Evolutionary conservation across 805 yeast species (phyloP).

Genomic region (Starmerella apicola): DNA sequence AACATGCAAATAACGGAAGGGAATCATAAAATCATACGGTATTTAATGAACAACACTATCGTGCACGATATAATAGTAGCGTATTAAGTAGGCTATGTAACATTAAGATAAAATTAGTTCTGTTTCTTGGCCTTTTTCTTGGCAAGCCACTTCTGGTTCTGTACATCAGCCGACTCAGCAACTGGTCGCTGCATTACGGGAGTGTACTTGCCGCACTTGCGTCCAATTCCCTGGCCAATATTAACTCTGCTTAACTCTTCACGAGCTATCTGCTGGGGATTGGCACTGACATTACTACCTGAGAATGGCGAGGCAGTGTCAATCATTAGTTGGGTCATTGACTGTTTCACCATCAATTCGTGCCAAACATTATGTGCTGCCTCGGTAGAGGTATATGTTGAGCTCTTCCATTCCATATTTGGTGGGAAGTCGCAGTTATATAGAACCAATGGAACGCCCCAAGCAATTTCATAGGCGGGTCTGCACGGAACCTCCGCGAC

Average conservation of each 20-base stretch:
- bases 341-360: constrained; percentile 45
- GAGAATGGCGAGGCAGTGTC: constrained; percentile 23
- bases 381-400: constrained; percentile 19
- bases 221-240: constrained; percentile 70
- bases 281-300: background rate
- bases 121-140: constrained; percentile 13
- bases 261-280: too few species aligned
- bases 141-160: constrained; percentile 49
- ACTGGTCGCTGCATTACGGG: constrained; percentile 45
- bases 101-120: too few species aligned
- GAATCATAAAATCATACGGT: too few species aligned
- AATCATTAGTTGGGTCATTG: constrained; percentile 41
- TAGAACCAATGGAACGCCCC: constrained; percentile 73
- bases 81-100: too few species aligned
- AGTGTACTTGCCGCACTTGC: constrained; percentile 39
- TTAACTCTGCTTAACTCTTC: constrained; percentile 26
- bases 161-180: constrained; percentile 52
- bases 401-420: constrained; percentile 45
- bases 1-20: too few species aligned
- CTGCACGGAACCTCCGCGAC: constrained; percentile 44
- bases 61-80: too few species aligned
- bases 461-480: constrained; percentile 81
- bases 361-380: constrained; percentile 35
- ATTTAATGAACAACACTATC: too few species aligned
- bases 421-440: constrained; percentile 70